phyloP scores from a whole-genome alignment of 805 yeast genomes.

The Maudiozyma saulgeensis region DNA sequence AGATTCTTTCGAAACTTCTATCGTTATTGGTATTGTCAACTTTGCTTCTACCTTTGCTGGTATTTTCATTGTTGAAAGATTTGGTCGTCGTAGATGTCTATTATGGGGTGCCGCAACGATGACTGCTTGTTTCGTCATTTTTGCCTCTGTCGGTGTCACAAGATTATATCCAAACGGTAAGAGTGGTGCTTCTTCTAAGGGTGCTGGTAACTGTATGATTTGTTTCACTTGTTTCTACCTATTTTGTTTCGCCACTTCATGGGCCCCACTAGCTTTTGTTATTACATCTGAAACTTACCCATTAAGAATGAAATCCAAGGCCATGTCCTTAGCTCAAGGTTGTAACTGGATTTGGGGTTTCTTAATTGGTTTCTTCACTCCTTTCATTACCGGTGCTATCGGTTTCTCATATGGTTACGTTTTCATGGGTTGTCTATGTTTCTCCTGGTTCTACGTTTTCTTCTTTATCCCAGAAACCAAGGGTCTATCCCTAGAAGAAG shows the following conservation, averaged over 20 bases:
- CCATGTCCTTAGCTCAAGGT: conserved; percentile 48
- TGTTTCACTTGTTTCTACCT: conserved; percentile 59
- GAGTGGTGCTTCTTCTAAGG: conserved; percentile 32
- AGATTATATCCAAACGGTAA: conserved; percentile 32
- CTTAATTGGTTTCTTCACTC: conserved; percentile 59
- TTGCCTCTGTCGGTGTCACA: conserved; percentile 53
- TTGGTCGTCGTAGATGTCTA: conserved; percentile 43
- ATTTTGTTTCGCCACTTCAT: conserved; percentile 61
- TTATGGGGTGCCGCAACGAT: conserved; percentile 41
- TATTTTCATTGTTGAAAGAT: conserved; percentile 39
- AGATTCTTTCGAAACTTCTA: conserved; percentile 50
- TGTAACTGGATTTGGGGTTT: conserved; percentile 61
- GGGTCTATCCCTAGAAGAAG: conserved; percentile 73
- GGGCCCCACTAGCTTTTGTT: conserved; percentile 63
- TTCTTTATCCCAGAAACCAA: conserved; percentile 66
- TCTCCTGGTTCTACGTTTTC: conserved; percentile 51
- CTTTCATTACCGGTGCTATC: conserved; percentile 53
- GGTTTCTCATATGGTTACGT: conserved; percentile 63
- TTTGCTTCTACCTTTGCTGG: conserved; percentile 46
- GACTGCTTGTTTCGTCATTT: conserved; percentile 37
- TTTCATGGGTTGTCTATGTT: conserved; percentile 47
- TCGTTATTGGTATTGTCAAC: conserved; percentile 49
- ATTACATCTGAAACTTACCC: conserved; percentile 61
- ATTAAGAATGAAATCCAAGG: conserved; percentile 54
- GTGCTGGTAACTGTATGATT: conserved; percentile 63